These are phyloP conservation scores for Astraeus odoratus DNA, from an alignment of 768 basidiomycete genomes.

Conservation along the genomic window DNA sequence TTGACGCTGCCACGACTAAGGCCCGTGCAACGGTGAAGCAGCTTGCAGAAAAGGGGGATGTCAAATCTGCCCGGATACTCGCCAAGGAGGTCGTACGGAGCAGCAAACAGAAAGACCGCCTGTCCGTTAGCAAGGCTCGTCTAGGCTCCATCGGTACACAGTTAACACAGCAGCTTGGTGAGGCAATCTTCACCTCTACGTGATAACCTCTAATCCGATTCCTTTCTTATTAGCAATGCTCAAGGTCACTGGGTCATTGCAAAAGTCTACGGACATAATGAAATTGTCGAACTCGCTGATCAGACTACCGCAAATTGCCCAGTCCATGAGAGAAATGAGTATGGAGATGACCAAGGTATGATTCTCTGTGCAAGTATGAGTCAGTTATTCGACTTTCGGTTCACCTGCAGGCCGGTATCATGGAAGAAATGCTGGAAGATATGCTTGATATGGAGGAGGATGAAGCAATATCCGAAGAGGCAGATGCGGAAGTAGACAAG, in stretches of 20 bases:
- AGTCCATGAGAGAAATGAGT: slow-evolving; percentile 94
- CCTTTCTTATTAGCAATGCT: slow-evolving; percentile 61
- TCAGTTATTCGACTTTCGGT: slow-evolving; percentile 4
- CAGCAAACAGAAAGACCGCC: slow-evolving; percentile 87
- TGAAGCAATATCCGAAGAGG: slow-evolving; percentile 93
- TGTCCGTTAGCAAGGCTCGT: slow-evolving; percentile 89
- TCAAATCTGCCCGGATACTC: slow-evolving; percentile 87
- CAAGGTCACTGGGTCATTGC: slow-evolving; percentile 96
- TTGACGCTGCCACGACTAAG: slow-evolving; percentile 78
- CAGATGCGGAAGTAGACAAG: slow-evolving; percentile 95
- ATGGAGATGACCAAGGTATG: slow-evolving; percentile 99
- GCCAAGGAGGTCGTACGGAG: slow-evolving; percentile 93
- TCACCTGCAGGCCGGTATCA: slow-evolving; percentile 76
- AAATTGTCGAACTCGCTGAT: slow-evolving; percentile 91
- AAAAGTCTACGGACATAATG: slow-evolving; percentile 99
- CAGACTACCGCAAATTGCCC: slow-evolving; percentile 87
- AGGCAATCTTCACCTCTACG: slow-evolving; percentile 16
- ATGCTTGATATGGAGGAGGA: slow-evolving; percentile 89
- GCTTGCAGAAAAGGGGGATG: slow-evolving; percentile 84
- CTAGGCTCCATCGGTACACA: slow-evolving; percentile 88
- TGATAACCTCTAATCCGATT: background rate
- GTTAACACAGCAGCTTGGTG: slow-evolving; percentile 87
- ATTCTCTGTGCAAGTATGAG: background rate
- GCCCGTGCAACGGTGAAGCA: slow-evolving; percentile 77
- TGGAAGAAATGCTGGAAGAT: slow-evolving; percentile 98